Conservation (phyloP, 148 eudicot species). For the Dysphania ambrosioides region DNA sequence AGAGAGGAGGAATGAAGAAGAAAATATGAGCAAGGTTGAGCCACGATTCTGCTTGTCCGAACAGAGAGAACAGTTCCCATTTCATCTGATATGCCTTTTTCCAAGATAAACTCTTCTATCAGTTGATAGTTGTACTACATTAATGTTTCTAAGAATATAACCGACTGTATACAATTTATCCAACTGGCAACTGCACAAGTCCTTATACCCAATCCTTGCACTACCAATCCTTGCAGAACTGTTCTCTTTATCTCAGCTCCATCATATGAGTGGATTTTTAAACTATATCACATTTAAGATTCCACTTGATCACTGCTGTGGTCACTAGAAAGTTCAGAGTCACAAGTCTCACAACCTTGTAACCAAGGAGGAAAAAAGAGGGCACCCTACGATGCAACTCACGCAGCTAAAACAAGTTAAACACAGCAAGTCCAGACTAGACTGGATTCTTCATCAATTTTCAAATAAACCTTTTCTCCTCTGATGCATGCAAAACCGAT, state of each 20-base stretch:
- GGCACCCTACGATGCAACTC: neutral
- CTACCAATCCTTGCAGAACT: neutral
- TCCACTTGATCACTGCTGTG: neutral
- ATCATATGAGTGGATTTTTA: neutral
- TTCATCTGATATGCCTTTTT: neutral
- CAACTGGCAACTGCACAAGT: too few species aligned
- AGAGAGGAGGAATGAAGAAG: neutral
- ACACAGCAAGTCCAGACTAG: neutral
- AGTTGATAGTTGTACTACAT: too few species aligned
- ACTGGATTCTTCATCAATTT: neutral
- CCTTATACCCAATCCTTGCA: too few species aligned
- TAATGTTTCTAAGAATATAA: neutral
- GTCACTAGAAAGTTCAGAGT: neutral
- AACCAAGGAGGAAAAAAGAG: neutral
- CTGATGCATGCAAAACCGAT: constrained; percentile 1
- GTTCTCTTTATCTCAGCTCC: neutral
- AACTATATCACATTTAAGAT: neutral
- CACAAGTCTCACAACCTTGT: neutral
- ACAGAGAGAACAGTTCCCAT: neutral
- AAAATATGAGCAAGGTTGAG: neutral
- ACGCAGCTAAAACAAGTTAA: neutral
- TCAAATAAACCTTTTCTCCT: neutral
- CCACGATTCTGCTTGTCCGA: neutral
- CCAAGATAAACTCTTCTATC: neutral
- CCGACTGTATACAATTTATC: too few species aligned